Evolutionary conservation across 2,329 filamentous ascomycete species (phyloP).

Genomic region (Fusarium chaquense): DNA sequence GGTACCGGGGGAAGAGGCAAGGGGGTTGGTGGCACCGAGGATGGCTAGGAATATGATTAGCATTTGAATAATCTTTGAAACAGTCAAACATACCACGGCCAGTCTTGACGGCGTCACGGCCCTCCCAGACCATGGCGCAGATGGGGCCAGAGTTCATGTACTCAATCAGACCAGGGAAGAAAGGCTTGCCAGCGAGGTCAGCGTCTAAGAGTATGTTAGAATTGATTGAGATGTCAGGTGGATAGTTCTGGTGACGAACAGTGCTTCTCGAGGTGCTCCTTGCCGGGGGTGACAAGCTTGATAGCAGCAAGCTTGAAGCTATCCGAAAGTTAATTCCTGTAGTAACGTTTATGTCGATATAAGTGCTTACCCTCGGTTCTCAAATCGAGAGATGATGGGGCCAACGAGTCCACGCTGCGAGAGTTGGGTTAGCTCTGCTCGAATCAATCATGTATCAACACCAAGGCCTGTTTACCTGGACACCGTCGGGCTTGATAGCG

Average conservation of each 20-base stretch:
- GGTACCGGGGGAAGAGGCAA: constrained; percentile 93
- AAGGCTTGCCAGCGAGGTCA: constrained; percentile 92
- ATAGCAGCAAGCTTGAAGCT: constrained; percentile 99
- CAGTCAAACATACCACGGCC: constrained; percentile 77
- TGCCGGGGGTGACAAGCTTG: constrained; percentile 90
- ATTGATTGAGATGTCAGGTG: constrained; percentile 38
- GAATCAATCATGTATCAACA: neutral
- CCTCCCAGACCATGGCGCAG: constrained; percentile 99
- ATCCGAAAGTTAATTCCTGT: constrained; percentile 32
- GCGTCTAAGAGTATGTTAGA: constrained; percentile 66
- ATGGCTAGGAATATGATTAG: constrained; percentile 67
- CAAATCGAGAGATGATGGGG: constrained; percentile 97
- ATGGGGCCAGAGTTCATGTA: constrained; percentile 99
- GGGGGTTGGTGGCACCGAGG: constrained; percentile 99
- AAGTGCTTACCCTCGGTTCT: constrained; percentile 83
- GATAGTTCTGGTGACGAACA: constrained; percentile 63
- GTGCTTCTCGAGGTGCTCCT: constrained; percentile 98
- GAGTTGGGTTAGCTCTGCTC: constrained; percentile 43
- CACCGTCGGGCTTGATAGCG: constrained; percentile 99
- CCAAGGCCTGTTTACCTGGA: constrained; percentile 77
- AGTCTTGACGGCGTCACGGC: constrained; percentile 98
- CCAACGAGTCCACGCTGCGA: constrained; percentile 93
- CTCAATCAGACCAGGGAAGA: constrained; percentile 94
- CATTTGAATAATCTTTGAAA: neutral
- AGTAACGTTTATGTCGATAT: constrained; percentile 21